phyloP scores from a whole-genome alignment of 495 filamentous ascomycete genomes.

The Wilcoxina mikolae region DNA sequence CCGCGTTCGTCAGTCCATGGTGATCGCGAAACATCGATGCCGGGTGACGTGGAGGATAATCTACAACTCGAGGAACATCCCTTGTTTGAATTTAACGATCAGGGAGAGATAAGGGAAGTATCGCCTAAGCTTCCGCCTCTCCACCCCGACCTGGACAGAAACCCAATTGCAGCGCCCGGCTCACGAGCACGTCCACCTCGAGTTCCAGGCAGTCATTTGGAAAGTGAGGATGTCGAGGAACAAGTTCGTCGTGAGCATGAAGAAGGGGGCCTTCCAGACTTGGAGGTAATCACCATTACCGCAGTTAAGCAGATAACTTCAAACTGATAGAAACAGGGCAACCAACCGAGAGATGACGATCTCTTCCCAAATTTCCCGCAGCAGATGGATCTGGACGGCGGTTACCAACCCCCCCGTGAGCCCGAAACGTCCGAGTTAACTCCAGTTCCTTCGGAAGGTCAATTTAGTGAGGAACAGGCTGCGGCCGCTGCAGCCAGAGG shows the following conservation, averaged over 20 bases:
- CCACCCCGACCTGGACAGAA: background rate
- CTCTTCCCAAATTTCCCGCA: background rate
- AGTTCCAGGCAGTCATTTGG: constrained; percentile 14
- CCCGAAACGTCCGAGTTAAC: background rate
- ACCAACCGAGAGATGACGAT: background rate
- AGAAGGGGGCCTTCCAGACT: constrained; percentile 24
- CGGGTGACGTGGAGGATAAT: constrained; percentile 8
- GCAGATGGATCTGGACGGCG: background rate
- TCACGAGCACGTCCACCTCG: no score
- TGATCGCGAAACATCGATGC: background rate
- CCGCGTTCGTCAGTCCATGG: background rate
- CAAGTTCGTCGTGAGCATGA: constrained; percentile 32
- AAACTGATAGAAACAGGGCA: background rate
- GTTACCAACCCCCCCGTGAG: background rate
- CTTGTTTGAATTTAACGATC: constrained; percentile 47
- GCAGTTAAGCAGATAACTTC: background rate
- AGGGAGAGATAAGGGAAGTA: constrained; percentile 43
- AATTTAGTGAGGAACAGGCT: background rate
- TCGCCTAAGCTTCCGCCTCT: background rate
- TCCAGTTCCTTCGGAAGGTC: background rate
- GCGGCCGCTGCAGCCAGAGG: constrained; percentile 2
- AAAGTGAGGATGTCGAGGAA: constrained; percentile 33
- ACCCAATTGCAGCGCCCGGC: background rate
- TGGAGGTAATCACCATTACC: background rate
- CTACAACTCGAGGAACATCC: constrained; percentile 29